phyloP scores from a whole-genome alignment of 2,329 filamentous ascomycete genomes.

The Neodidymelliopsis sp. region DNA sequence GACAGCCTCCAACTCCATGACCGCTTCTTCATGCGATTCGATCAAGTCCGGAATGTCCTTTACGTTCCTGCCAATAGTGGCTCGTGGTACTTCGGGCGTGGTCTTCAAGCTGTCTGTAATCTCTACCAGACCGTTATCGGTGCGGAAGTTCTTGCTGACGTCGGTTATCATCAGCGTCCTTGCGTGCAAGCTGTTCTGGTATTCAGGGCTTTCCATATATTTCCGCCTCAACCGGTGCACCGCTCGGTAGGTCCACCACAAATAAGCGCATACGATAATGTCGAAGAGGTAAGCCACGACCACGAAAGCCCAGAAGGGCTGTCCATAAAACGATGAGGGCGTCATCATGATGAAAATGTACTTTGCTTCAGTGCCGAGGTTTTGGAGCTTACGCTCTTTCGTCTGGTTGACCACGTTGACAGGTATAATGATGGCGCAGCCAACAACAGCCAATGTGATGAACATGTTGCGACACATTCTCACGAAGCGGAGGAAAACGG shows the following conservation, averaged over 20 bases:
- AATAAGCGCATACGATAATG: slow-evolving; percentile 76
- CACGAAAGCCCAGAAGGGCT: slow-evolving; percentile 66
- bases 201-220: slow-evolving; percentile 87
- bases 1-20: slow-evolving; percentile 81
- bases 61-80: slow-evolving; percentile 88
- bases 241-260: slow-evolving; percentile 90
- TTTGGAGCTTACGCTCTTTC: slow-evolving; percentile 21
- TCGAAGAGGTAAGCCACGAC: slow-evolving; percentile 71
- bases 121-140: slow-evolving; percentile 85
- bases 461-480: slow-evolving; percentile 96
- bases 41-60: slow-evolving; percentile 88
- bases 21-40: slow-evolving; percentile 79
- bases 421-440: slow-evolving; percentile 80
- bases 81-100: slow-evolving; percentile 78
- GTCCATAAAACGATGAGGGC: slow-evolving; percentile 58
- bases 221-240: slow-evolving; percentile 73
- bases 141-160: slow-evolving; percentile 76
- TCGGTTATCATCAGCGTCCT: slow-evolving; percentile 76
- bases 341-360: slow-evolving; percentile 40
- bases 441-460: slow-evolving; percentile 72
- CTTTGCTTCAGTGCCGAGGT: slow-evolving; percentile 11
- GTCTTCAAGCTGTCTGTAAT: slow-evolving; percentile 83
- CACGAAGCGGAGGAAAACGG: slow-evolving; percentile 85
- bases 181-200: slow-evolving; percentile 85
- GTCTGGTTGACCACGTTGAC: slow-evolving; percentile 66